Evolutionary conservation across 345 rosid genomes (phyloP).

Genomic region (Salix koriyanagi): DNA sequence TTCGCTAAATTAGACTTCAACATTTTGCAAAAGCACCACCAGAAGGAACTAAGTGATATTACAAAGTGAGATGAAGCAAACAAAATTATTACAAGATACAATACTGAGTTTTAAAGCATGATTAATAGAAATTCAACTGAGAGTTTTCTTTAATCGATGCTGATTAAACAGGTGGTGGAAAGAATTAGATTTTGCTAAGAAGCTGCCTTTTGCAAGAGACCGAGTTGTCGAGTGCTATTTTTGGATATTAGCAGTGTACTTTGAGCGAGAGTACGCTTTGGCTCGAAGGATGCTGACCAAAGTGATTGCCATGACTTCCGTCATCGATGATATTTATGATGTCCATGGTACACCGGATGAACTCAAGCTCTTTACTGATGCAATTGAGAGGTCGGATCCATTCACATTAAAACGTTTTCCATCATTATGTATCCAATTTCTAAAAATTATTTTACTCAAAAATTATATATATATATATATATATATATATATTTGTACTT

Average conservation of each 20-base stretch:
- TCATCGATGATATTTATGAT: conserved; percentile 27
- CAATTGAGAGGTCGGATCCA: conserved; percentile 17
- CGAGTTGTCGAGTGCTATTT: conserved; percentile 20
- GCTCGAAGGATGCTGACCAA: conserved; percentile 16
- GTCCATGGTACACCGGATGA: conserved; percentile 20
- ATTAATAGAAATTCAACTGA: too few species aligned
- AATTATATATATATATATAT: too few species aligned
- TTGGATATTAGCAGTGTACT: conserved; percentile 20
- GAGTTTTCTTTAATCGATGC: not conserved
- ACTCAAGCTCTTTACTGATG: conserved; percentile 12
- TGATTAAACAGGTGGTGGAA: conserved; percentile 29
- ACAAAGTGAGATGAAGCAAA: conserved; percentile 1
- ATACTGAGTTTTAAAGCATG: too few species aligned
- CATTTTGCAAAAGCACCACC: conserved; percentile 17
- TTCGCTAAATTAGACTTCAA: conserved; percentile 41
- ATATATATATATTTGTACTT: too few species aligned
- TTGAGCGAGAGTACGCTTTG: conserved; percentile 15
- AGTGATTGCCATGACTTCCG: conserved; percentile 1
- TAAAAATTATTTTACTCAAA: too few species aligned
- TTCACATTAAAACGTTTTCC: not conserved
- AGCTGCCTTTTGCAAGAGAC: conserved; percentile 29
- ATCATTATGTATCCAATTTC: too few species aligned
- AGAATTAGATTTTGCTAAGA: conserved; percentile 13
- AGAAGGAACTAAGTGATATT: conserved; percentile 18
- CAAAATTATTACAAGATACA: too few species aligned